These are phyloP conservation scores for Rhododendron mucronatum DNA, from an alignment of 148 eudicot genomes.

Conservation along the genomic window DNA sequence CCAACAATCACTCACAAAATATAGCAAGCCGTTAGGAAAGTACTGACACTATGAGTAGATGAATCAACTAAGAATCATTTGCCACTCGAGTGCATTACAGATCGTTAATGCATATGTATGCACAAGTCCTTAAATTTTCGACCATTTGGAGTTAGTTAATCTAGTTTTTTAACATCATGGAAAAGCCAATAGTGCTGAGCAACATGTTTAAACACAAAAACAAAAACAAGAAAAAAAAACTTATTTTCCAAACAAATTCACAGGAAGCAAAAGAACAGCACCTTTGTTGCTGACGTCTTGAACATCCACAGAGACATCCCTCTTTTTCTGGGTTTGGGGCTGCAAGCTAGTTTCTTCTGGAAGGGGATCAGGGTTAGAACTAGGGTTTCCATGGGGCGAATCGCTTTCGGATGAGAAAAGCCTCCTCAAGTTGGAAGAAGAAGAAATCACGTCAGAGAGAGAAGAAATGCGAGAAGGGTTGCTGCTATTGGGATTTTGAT, in stretches of 20 bases:
- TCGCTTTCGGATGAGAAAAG: constrained; percentile 43
- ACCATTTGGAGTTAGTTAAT: neutral
- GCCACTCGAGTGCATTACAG: neutral
- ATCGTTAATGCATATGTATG: neutral
- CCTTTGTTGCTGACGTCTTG: constrained; percentile 56
- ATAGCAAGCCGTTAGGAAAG: neutral
- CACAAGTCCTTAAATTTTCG: neutral
- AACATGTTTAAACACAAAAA: neutral
- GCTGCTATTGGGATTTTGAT: constrained; percentile 12
- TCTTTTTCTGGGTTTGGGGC: constrained; percentile 13
- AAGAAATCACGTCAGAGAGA: constrained; percentile 5
- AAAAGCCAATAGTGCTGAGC: neutral
- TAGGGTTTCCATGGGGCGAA: constrained; percentile 29
- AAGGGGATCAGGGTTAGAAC: constrained; percentile 12
- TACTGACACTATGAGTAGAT: neutral
- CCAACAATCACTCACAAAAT: neutral
- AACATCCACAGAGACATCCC: constrained; percentile 21
- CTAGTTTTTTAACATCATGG: neutral
- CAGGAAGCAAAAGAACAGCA: neutral
- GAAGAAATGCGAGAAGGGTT: constrained; percentile 1
- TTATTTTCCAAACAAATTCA: too few species aligned
- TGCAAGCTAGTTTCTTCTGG: constrained; percentile 22
- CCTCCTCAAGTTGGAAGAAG: constrained; percentile 18
- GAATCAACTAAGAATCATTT: neutral
- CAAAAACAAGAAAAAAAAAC: neutral